Conservation (phyloP, 352 stramenopile genomes). For the Peronosclerospora sorghi region DNA sequence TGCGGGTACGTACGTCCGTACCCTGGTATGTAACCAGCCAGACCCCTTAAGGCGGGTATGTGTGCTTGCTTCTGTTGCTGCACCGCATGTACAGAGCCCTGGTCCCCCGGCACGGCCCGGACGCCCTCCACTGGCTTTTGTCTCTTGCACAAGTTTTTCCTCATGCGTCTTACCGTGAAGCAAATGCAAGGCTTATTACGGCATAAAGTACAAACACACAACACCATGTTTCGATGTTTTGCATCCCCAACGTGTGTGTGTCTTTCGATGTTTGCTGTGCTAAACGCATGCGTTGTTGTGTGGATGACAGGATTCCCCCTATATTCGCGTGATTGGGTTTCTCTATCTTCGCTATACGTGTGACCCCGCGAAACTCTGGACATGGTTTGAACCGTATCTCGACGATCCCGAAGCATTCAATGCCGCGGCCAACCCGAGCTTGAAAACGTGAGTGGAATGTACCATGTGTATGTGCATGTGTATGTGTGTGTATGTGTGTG, state of each 20-base stretch:
- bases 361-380: conserved; percentile 88
- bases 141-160: conserved; percentile 94
- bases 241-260: too few species aligned
- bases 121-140: conserved; percentile 95
- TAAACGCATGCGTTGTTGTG: too few species aligned
- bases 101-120: conserved; percentile 80
- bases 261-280: too few species aligned
- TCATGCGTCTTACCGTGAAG: conserved; percentile 91
- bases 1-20: too few species aligned
- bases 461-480: conserved; percentile 1
- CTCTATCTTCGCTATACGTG: conserved; percentile 96
- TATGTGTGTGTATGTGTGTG: conserved; percentile 1
- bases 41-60: too few species aligned
- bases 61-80: conserved; percentile 10
- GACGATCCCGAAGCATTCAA: conserved; percentile 92
- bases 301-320: conserved; percentile 83
- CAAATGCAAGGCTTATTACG: conserved; percentile 94
- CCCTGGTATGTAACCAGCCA: conserved; percentile 21
- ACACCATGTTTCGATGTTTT: too few species aligned
- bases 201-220: conserved; percentile 40
- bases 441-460: conserved; percentile 48
- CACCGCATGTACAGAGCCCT: conserved; percentile 73
- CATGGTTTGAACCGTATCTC: conserved; percentile 93
- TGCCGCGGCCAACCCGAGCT: conserved; percentile 66
- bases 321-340: conserved; percentile 94